Evolutionary conservation across 2,329 filamentous ascomycete genomes (phyloP), one percentile per base, ranked within the genome.

Genomic region (Cercospora berteroae): DNA sequence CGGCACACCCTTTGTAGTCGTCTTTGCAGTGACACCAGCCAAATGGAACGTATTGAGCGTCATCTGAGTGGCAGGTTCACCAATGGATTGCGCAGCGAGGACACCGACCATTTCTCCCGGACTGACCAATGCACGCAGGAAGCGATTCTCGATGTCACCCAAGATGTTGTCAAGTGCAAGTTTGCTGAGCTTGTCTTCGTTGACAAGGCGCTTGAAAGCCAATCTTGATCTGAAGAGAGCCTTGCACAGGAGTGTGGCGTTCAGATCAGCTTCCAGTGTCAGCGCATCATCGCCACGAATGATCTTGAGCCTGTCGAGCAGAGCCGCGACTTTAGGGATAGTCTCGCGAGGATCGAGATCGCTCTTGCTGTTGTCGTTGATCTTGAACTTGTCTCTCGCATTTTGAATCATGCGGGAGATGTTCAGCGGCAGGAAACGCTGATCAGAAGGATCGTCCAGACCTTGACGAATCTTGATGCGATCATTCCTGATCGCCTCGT

Each of bases 1-100:
- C 52, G 95, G 95, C 52, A 99, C 95, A 93, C 95, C 95, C 59
- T 99, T 89, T 0, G 95, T 99, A 64, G 99, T 94, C 85, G 99
- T 99, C 90, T 99, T 99, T 25, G 94, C 97, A 42, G 96, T 97
- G 69, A 99, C 93, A 97, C 95, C 95, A 80, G 95, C 94, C 80
- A 99, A 99, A 85, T 99, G 95, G 90, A 99, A 99, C 25, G 95
- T 99, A 83, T 99, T 99, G 69, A 99, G 83, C 1, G 95, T 99
- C 95, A 99, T 99, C 84, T 99, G 95, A 1, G 95, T 99, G 23
- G 95, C 96, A 48, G 95, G 95, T 81, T 99, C 95, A 83, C 95
- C 95, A 78, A 99, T 99, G 33, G 95, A 99, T 82, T 99, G 95
- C 6, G 96, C 95, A 70, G 95, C 95, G 76, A 99, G 83, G 23